Evolutionary conservation across 1,284 basidiomycete genomes (phyloP), one percentile per base, ranked within the genome.

Genomic region (Fomes fomentarius): DNA sequence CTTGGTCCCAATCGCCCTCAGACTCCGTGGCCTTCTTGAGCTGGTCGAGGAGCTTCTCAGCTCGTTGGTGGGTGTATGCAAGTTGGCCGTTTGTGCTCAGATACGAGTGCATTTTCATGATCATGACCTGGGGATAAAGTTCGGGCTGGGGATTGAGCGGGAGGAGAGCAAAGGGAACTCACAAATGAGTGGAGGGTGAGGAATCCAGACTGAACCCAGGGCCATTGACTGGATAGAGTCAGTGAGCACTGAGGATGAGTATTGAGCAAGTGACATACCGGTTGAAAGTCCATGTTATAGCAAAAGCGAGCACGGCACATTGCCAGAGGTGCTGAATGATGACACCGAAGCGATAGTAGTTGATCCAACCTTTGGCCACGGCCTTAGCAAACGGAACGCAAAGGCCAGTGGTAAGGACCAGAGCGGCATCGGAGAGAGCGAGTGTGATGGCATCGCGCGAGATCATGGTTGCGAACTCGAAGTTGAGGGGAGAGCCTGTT

Each of bases 71-170:
- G 17, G 85, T 78, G 9, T 75, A 71, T 56, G 91, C 84, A 43
- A 98, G 84, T 67, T 91, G 85, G 5, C 96, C 94, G 67, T 98
- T 98, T 52, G 91, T 84, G 25, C 87, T 82, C 73, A 94, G 85
- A 73, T 98, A 99, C 15, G 94, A 97, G 74, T 98, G 95, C 79
- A 97, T 85, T 72, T 97, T 97, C 94, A 97, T 97, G 63, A 96
- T 84, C 87, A 96, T 90, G 52, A 89, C 82, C 83, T 85, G 57
- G 11, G 24, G 15, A 35, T 15, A 17, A 26, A 24, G 19, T 11
- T 28, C 30, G n/a, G 44, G 25, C 54, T n/a, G 42, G 28, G 44
- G 3, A 25, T 15, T 12, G 3, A 22, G 21, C 7, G 5, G 42
- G 52, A 52, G n/a, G n/a, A 24, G 21, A 24, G 4, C 25, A 22